phyloP scores from a whole-genome alignment of 805 yeast species.

The Tetrapisispora arboricola region DNA sequence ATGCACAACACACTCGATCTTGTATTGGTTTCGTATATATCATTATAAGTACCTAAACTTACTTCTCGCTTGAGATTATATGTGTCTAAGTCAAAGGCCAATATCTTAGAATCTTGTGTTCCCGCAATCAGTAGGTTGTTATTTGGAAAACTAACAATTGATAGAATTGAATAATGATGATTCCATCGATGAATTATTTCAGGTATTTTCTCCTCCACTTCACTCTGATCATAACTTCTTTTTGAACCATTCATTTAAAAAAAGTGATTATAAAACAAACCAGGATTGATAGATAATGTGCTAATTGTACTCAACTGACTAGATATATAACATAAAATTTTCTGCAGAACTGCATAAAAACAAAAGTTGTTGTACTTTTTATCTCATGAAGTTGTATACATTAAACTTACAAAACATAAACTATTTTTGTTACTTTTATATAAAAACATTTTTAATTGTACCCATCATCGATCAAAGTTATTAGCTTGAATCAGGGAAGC shows the following conservation, averaged over 20 bases:
- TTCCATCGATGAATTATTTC: constrained; percentile 65
- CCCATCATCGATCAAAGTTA: too few species aligned
- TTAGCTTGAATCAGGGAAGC: neutral
- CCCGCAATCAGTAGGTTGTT: constrained; percentile 69
- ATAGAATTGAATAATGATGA: constrained; percentile 59
- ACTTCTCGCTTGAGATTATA: constrained; percentile 41
- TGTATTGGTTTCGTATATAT: constrained; percentile 17
- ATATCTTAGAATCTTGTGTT: constrained; percentile 73
- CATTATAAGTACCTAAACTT: constrained; percentile 36
- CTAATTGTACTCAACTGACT: too few species aligned
- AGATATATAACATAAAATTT: too few species aligned
- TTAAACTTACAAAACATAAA: too few species aligned
- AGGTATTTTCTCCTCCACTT: constrained; percentile 2
- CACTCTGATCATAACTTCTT: neutral
- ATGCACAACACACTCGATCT: constrained; percentile 52
- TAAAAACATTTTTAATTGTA: too few species aligned
- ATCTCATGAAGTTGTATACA: too few species aligned
- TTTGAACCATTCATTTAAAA: neutral
- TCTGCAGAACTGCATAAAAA: too few species aligned
- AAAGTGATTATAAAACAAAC: too few species aligned
- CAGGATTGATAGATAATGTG: too few species aligned
- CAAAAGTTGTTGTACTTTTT: too few species aligned
- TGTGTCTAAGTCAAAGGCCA: constrained; percentile 57
- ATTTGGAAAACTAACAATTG: constrained; percentile 53
- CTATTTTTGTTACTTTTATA: too few species aligned